A percentile compares a stretch with the other conserved stretches of the same genome.
These are phyloP conservation scores for Saccharomycopsis selenospora DNA, from an alignment of 805 yeast species.

Conservation along the genomic window DNA sequence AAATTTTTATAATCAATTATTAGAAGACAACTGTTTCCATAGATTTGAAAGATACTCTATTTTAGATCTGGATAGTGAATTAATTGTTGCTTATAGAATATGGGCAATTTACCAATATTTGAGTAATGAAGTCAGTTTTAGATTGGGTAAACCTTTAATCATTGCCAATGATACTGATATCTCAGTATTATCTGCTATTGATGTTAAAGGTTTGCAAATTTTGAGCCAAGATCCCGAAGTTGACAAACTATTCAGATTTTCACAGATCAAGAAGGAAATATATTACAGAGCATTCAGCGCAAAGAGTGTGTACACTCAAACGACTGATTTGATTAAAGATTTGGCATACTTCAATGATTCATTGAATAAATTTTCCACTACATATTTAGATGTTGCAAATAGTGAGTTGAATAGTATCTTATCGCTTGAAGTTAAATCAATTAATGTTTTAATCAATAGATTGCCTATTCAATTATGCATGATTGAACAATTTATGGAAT, in stretches of 20 bases:
- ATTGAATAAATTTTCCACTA: background rate
- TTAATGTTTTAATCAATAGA: background rate
- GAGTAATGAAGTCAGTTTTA: background rate
- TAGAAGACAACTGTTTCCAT: background rate
- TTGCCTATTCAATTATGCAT: slow-evolving; percentile 1
- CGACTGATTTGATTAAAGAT: background rate
- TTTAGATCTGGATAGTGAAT: background rate
- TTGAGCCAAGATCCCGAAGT: background rate
- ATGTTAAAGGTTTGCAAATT: background rate
- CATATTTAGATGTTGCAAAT: background rate
- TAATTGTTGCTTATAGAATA: background rate
- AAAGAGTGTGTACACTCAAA: background rate
- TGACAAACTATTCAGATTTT: background rate
- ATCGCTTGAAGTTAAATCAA: background rate
- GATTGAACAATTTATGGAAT: background rate
- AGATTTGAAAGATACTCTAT: background rate
- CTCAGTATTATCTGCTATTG: background rate
- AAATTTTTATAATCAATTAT: background rate
- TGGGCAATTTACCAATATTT: slow-evolving; percentile 1
- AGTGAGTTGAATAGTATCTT: background rate
- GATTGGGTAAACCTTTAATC: background rate
- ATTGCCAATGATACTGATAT: background rate
- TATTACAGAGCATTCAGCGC: background rate
- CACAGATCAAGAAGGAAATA: slow-evolving; percentile 1
- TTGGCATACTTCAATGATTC: slow-evolving; percentile 1